A percentile compares a stretch with the other conserved stretches of the same genome.
Evolutionary conservation across 2,329 filamentous ascomycete genomes (phyloP).

Genomic region (Orbilia blumenaviensis): DNA sequence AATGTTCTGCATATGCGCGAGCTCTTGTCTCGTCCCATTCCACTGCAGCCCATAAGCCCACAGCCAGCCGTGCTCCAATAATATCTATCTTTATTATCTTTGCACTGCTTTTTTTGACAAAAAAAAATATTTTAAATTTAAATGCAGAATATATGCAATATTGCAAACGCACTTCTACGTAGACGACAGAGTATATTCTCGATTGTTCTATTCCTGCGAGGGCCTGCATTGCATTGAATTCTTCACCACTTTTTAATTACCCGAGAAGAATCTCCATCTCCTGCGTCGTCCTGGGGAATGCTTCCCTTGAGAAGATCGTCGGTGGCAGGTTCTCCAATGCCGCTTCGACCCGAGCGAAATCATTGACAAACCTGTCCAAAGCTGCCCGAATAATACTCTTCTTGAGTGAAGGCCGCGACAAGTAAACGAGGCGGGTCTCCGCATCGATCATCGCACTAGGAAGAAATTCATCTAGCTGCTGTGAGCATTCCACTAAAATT

Average conservation of each 20-base stretch:
- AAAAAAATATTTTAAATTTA: no score
- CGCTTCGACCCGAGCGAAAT: conserved; percentile 78
- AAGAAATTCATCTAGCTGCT: conserved; percentile 85
- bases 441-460: conserved; percentile 94
- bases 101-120: neutral
- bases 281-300: conserved; percentile 70
- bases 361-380: conserved; percentile 81
- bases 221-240: conserved; percentile 1
- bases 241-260: conserved; percentile 24
- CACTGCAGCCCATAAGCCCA: neutral
- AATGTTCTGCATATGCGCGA: conserved; percentile 19
- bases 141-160: neutral
- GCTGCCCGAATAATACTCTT: conserved; percentile 82
- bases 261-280: conserved; percentile 69
- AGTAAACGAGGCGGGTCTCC: conserved; percentile 77
- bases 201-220: conserved; percentile 9
- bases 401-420: conserved; percentile 77
- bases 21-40: conserved; percentile 23
- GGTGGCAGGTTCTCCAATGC: conserved; percentile 64
- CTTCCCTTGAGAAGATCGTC: conserved; percentile 58
- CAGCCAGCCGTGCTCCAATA: neutral
- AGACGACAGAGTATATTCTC: conserved; percentile 7
- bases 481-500: conserved; percentile 72
- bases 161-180: neutral
- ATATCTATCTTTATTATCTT: neutral